A percentile compares a stretch with the other conserved stretches of the same genome.
These are phyloP conservation scores for Ophiosphaerella korrae DNA, from an alignment of 2,329 filamentous ascomycete species.

Conservation along the genomic window DNA sequence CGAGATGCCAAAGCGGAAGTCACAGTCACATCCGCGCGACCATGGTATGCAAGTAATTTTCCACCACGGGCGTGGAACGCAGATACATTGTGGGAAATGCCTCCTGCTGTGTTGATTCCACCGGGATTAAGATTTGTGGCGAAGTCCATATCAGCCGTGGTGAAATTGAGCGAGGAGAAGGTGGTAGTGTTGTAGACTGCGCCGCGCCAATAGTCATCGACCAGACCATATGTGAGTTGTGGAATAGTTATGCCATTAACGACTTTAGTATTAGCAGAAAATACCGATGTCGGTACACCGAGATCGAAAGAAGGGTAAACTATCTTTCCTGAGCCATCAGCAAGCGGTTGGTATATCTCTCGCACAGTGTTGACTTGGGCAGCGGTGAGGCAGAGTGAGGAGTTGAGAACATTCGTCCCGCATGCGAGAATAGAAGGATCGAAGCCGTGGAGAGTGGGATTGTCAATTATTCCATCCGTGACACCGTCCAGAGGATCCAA, in stretches of 20 bases:
- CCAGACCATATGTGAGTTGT: slow-evolving; percentile 51
- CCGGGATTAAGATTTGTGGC: slow-evolving; percentile 34
- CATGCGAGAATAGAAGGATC: slow-evolving; percentile 16
- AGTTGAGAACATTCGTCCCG: slow-evolving; percentile 20
- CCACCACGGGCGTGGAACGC: slow-evolving; percentile 11
- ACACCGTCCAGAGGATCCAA: slow-evolving; percentile 39
- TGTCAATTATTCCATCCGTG: slow-evolving; percentile 36
- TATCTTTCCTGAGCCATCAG: slow-evolving; percentile 47
- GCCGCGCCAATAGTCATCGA: slow-evolving; percentile 14
- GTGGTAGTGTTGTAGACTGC: slow-evolving; percentile 49
- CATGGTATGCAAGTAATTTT: slow-evolving; percentile 25
- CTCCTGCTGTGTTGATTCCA: slow-evolving; percentile 44
- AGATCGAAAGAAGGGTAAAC: slow-evolving; percentile 55
- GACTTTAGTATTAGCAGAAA: slow-evolving; percentile 27
- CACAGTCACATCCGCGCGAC: slow-evolving; percentile 35
- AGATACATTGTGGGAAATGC: slow-evolving; percentile 46
- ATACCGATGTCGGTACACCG: slow-evolving; percentile 50
- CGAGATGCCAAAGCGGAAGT: slow-evolving; percentile 50
- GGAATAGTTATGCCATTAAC: slow-evolving; percentile 46
- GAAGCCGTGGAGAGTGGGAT: slow-evolving; percentile 21
- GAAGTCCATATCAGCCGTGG: slow-evolving; percentile 30
- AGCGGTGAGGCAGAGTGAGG: slow-evolving; percentile 12
- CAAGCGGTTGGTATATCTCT: slow-evolving; percentile 48
- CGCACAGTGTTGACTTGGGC: slow-evolving; percentile 40
- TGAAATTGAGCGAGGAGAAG: slow-evolving; percentile 41